Base-by-base conservation (phyloP, 78 protist genomes). In the Tieghemostelium lacteum region DNA sequence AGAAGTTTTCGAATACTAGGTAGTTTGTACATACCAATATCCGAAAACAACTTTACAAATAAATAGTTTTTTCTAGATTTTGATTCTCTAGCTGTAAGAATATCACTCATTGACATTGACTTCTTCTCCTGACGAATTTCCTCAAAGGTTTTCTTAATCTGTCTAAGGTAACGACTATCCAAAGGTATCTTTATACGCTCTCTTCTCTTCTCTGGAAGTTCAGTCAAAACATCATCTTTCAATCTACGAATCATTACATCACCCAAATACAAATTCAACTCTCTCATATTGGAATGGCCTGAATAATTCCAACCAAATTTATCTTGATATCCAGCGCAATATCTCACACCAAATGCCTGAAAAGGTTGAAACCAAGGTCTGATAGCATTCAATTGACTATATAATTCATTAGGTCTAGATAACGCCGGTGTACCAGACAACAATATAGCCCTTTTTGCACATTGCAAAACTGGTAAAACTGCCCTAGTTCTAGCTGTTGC, bases 401-500 rank as follows among this genome's bases (percentile, higher is more conserved):
- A 96, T 3, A 97, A 78, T 75, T 97, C 99, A 14, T 37, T 54
- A 0, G 99, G 99, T 17, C 98, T 74, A 2, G 95, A 65, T 19
- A 92, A 40, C 10, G 98, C 96, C 0, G 98, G 98, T 54, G 98
- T 97, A 24, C 98, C 98, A 10, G 98, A 63, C 29, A 97, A 95
- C 0, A 94, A 61, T 0, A 94, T 28, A 3, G 16, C 19, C 1
- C 94, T 73, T 28, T 50, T 64, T 8, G 93, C 88, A 19, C 5
- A 20, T 37, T 24, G 37, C 40, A 85, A 36, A 7, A 96, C 4
- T n/a, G 88, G 92, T 17, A 61, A 29, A 0, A 89, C 34, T 12
- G 54, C 39, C 63, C 61, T 67, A 17, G 97, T 61, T 29, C 98
- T 70, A 33, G 93, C 28, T 2, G 97, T 10, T 12, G 40, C 42